Evolutionary conservation across 1,284 basidiomycete genomes (phyloP).

Genomic region (Trametes sp.): DNA sequence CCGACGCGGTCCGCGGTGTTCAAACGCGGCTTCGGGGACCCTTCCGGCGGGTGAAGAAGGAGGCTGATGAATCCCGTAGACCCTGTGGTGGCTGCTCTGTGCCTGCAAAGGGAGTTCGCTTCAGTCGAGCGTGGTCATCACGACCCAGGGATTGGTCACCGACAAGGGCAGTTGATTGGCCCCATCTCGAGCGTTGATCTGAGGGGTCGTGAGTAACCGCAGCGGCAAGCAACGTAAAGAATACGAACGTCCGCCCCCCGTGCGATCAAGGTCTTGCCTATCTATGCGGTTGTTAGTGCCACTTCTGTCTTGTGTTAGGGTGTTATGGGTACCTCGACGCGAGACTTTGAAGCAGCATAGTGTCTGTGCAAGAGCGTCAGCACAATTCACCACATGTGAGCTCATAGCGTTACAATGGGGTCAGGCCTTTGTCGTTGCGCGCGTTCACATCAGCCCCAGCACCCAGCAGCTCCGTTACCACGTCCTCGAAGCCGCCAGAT

Average conservation of each 20-base stretch:
- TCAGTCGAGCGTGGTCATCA: constrained; percentile 23
- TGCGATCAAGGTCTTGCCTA: constrained; percentile 84
- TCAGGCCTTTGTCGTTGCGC: constrained; percentile 87
- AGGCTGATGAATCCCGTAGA: constrained; percentile 87
- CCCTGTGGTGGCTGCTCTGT: constrained; percentile 94
- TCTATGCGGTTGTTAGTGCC: constrained; percentile 56
- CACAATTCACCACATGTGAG: constrained; percentile 11
- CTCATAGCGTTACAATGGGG: constrained; percentile 72
- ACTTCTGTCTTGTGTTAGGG: constrained; percentile 6
- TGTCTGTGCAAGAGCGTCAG: constrained; percentile 60
- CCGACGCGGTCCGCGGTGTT: constrained; percentile 89
- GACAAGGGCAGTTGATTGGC: constrained; percentile 91
- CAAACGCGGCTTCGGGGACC: constrained; percentile 80
- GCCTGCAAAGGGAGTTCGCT: constrained; percentile 54
- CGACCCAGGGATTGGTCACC: constrained; percentile 42
- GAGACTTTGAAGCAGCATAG: constrained; percentile 94
- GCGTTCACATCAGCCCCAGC: constrained; percentile 87
- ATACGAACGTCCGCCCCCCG: constrained; percentile 85
- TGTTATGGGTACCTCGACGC: constrained; percentile 76
- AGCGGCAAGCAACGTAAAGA: neutral
- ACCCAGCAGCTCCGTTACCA: constrained; percentile 83
- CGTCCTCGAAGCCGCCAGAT: constrained; percentile 81
- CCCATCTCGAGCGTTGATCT: constrained; percentile 93
- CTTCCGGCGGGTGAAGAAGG: constrained; percentile 78
- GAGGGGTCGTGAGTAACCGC: constrained; percentile 31